Base-by-base conservation (phyloP, 495 filamentous ascomycete species). In the Neurospora sp. region DNA sequence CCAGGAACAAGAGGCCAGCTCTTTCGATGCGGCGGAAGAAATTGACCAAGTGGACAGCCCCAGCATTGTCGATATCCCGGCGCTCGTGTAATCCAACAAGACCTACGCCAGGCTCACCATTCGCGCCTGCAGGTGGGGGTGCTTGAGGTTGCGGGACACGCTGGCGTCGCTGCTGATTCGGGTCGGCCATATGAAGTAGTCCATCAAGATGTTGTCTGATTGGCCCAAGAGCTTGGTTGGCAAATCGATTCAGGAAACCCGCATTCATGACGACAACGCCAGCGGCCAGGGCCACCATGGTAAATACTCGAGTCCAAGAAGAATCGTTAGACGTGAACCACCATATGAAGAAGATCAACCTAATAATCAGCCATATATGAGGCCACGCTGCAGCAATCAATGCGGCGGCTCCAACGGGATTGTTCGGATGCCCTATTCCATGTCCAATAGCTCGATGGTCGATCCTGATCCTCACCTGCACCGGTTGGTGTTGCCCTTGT, bases 1-100 rank as follows among this genome's bases (percentile, higher is more conserved):
- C 93, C 42, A 97, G 79, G 76, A 97, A 95, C 40, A 97, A 83
- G 16, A 94, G 87, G n/a, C 92, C 79, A 16, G 92, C 91, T 70
- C 93, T 87, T 78, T 97, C 94, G 14, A 87, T 79, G 16, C 89
- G 83, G 74, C 92, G 83, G 14, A 92, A 61, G 27, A 61, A 61
- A 16, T 61, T 61, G 14, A 61, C 53, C 53, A 61, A 14, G 6
- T 61, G 53, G 20, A 61, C 53, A 31, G 53, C 53, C 53, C 53
- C 53, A 38, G 42, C 73, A 53, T 68, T 44, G 5, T 70, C 41
- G 31, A 53, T 53, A 35, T 41, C 20, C 70, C 22, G 44, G 8
- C 45, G 68, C 17, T 70, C 71, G 71, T 71, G 70, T 53, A 35
- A 41, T 70, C 70, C 59, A 69, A 65, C 53, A 71, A 70, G 22